phyloP scores from a whole-genome alignment of 495 filamentous ascomycete species.

The Lichina pygmaea region DNA sequence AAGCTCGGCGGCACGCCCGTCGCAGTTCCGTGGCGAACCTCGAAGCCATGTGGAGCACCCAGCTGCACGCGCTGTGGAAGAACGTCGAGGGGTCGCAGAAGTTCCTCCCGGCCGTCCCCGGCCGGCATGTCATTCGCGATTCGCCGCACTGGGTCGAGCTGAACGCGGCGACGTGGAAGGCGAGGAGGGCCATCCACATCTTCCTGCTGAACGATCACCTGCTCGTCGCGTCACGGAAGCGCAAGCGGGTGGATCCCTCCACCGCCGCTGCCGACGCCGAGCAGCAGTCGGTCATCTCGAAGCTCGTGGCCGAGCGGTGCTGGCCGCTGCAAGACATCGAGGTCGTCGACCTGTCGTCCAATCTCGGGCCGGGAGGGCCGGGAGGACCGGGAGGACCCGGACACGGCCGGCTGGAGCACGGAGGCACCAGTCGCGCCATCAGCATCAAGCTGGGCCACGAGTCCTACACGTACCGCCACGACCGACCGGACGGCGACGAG shows the following conservation, averaged over 20 bases:
- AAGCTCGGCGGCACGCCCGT: constrained; percentile 22
- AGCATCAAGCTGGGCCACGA: constrained; percentile 75
- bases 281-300: constrained; percentile 20
- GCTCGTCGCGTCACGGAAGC: constrained; percentile 70
- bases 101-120: constrained; percentile 72
- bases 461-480: constrained; percentile 74
- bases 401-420: constrained; percentile 19
- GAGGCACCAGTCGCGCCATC: constrained; percentile 51
- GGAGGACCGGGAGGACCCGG: constrained; percentile 26
- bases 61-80: constrained; percentile 74
- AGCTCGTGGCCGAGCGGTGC: constrained; percentile 76
- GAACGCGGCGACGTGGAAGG: constrained; percentile 90
- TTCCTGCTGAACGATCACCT: constrained; percentile 89
- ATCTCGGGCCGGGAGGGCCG: constrained; percentile 27
- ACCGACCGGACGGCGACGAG: constrained; percentile 42
- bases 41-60: constrained; percentile 84
- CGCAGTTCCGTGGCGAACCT: constrained; percentile 73
- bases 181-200: constrained; percentile 57
- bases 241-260: constrained; percentile 53
- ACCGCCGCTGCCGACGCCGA: constrained; percentile 21
- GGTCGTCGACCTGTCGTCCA: constrained; percentile 55
- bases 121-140: constrained; percentile 75
- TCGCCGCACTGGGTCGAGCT: constrained; percentile 83
- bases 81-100: constrained; percentile 90
- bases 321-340: constrained; percentile 88